Percentiles rank a stretch among this genome's conserved stretches.
phyloP scores from a whole-genome alignment of 192 early-diverging fungal genomes.

The Coemansia guatemalensis region DNA sequence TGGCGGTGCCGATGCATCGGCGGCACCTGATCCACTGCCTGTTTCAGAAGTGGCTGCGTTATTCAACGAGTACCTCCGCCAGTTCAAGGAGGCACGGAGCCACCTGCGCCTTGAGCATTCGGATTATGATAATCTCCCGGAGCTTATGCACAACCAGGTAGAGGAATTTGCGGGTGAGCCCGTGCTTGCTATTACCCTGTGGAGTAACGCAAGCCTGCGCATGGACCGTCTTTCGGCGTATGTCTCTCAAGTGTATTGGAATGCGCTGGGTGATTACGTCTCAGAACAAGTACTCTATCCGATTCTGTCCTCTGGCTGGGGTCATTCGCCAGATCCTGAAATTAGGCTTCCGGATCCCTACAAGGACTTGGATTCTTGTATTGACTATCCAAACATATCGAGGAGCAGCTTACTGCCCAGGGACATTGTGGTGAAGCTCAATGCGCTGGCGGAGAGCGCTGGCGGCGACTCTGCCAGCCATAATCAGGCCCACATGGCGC shows the following conservation, averaged over 20 bases:
- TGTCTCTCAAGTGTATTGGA: constrained; percentile 53
- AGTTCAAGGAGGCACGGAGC: constrained; percentile 40
- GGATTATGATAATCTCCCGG: constrained; percentile 19
- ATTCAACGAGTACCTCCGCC: constrained; percentile 49
- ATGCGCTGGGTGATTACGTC: constrained; percentile 51
- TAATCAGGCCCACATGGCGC: constrained; percentile 20
- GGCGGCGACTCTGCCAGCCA: background rate
- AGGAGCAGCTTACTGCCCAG: background rate
- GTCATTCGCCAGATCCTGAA: constrained; percentile 10
- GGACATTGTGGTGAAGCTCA: constrained; percentile 29
- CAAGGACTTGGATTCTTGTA: constrained; percentile 19
- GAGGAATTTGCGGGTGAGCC: constrained; percentile 41
- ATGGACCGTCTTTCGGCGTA: constrained; percentile 43
- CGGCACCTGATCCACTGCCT: constrained; percentile 11
- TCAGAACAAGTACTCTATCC: constrained; percentile 50
- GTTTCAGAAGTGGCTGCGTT: constrained; percentile 26
- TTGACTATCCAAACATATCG: constrained; percentile 2
- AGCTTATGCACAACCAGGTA: constrained; percentile 43
- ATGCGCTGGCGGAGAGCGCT: constrained; percentile 10
- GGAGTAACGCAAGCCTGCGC: constrained; percentile 43
- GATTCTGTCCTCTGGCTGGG: constrained; percentile 44
- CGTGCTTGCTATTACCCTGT: constrained; percentile 41
- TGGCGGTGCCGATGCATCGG: background rate
- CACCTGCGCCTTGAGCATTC: constrained; percentile 27
- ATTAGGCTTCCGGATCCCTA: constrained; percentile 44